phyloP scores from a whole-genome alignment of 345 rosid genomes.

The Eucalyptus pauciflora region DNA sequence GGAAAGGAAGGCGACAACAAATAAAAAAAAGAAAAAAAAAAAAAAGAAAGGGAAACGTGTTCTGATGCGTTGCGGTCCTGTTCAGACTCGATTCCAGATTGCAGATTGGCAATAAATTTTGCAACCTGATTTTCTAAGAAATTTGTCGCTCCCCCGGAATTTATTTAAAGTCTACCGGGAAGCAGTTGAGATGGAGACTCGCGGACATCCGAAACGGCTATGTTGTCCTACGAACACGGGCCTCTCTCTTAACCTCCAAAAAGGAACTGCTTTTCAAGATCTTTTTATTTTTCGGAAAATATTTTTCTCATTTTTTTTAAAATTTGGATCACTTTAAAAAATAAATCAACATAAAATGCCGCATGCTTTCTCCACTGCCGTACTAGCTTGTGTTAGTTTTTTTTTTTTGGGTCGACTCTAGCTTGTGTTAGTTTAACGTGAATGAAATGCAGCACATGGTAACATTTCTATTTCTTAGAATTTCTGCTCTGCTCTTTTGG shows the following conservation, averaged over 20 bases:
- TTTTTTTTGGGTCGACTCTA: too few species aligned
- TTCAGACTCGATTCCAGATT: neutral
- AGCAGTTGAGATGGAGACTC: too few species aligned
- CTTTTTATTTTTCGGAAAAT: accelerated
- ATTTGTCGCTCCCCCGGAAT: too few species aligned
- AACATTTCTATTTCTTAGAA: too few species aligned
- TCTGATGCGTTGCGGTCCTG: neutral
- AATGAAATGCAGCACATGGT: too few species aligned
- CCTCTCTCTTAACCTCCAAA: neutral
- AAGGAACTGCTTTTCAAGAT: neutral
- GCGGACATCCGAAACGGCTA: too few species aligned
- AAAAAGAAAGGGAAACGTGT: neutral
- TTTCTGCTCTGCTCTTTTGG: too few species aligned
- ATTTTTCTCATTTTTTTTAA: too few species aligned
- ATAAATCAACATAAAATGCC: neutral
- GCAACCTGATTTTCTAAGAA: neutral
- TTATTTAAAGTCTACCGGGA: too few species aligned
- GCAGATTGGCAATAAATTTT: neutral
- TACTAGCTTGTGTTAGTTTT: neutral
- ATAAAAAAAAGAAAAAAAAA: too few species aligned
- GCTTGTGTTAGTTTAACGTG: neutral
- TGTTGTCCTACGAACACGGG: neutral
- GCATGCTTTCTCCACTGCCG: neutral
- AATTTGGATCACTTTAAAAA: neutral
- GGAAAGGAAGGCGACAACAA: neutral